phyloP scores from a whole-genome alignment of 768 basidiomycete genomes.

The Pulveroboletus sp. region DNA sequence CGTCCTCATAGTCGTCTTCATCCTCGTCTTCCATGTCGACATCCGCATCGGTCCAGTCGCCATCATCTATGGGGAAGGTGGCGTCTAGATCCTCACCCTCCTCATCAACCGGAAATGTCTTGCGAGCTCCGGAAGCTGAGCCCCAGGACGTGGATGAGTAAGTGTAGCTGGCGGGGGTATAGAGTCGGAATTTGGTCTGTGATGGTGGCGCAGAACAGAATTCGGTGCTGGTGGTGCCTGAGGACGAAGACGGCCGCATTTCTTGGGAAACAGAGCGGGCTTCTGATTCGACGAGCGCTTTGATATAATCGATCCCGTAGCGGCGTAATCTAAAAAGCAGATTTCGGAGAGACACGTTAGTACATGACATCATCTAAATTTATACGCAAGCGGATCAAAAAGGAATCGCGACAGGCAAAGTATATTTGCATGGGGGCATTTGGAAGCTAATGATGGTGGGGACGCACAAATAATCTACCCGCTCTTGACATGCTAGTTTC shows the following conservation, averaged over 20 bases:
- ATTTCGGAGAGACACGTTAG: slow-evolving; percentile 2
- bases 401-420: background rate
- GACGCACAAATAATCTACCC: slow-evolving; percentile 31
- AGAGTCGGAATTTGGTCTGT: slow-evolving; percentile 28
- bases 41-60: slow-evolving; percentile 24
- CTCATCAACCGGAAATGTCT: slow-evolving; percentile 12
- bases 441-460: slow-evolving; percentile 4
- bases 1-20: slow-evolving; percentile 30
- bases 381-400: slow-evolving; percentile 5
- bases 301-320: slow-evolving; percentile 31
- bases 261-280: slow-evolving; percentile 12
- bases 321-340: slow-evolving; percentile 23
- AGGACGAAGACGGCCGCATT: background rate
- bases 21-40: slow-evolving; percentile 32
- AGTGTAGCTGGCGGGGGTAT: slow-evolving; percentile 32
- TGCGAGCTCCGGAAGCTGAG: slow-evolving; percentile 9
- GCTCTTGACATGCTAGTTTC: slow-evolving; percentile 33
- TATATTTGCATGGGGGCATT: background rate
- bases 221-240: background rate
- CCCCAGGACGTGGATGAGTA: slow-evolving; percentile 23
- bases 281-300: slow-evolving; percentile 29
- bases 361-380: slow-evolving; percentile 5
- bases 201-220: slow-evolving; percentile 1
- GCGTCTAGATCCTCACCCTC: slow-evolving; percentile 18
- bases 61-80: slow-evolving; percentile 20